Base-by-base conservation (phyloP, 305 asterid genomes). In the Striga hermonthica region DNA sequence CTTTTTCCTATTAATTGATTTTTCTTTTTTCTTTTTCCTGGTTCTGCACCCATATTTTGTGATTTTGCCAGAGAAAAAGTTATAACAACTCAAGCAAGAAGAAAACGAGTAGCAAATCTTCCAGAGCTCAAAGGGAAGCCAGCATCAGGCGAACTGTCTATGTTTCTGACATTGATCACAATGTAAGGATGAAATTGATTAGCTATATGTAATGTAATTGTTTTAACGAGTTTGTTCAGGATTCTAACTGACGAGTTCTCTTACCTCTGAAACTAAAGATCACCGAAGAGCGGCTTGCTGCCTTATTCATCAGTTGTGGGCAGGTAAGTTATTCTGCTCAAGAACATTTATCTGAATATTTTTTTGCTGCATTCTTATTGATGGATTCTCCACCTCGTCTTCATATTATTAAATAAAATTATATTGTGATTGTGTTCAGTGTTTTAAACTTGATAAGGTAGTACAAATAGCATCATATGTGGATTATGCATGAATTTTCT, bases 201-300 rank as follows among this genome's bases (percentile, higher is more conserved):
- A 55, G 43, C 35, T 22, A 22, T 22, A 22, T 22, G 31, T 22
- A 2, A 22, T 22, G 31, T 22, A 13, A 57, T 44, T 44, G 31
- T 49, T 58, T 35, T 44, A 45, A 39, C 56, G 4, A 53, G 10
- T 71, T 40, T 41, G n/a, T 54, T 10, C 49, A 6, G 45, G 40
- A 49, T 56, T 68, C 49, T 64, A 37, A 58, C 60, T 72, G 57
- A 67, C 77, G 22, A 54, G 47, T 13, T 66, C 62, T 49, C 56
- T 71, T 54, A 43, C 67, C 64, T 79, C 79, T 72, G 65, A 48
- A 56, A 54, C 64, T 4, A 47, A 66, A 91, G 98, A 56, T 85
- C 61, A 91, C 98, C 34, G 96, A 91, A 82, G 96, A 91, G 84
- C 88, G 77, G 66, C 97, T 91, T 72, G 98, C 98, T 75, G 90